phyloP scores from a whole-genome alignment of 352 stramenopile species.

The Pythium rishiriense region DNA sequence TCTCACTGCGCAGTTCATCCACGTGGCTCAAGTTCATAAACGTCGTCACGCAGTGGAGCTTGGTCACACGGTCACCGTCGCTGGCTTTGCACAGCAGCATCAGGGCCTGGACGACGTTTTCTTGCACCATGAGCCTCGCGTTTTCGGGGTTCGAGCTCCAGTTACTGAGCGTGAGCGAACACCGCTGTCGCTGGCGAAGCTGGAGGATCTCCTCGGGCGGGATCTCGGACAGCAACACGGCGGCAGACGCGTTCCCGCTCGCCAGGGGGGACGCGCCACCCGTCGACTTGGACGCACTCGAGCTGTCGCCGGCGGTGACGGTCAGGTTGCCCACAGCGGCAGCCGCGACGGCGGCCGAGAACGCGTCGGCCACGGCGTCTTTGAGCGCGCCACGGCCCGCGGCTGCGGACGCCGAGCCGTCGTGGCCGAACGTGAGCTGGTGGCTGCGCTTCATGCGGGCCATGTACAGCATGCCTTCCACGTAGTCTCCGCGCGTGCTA shows the following conservation, averaged over 20 bases:
- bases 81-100: slow-evolving; percentile 62
- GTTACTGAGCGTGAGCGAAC: slow-evolving; percentile 83
- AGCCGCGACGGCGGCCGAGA: slow-evolving; percentile 28
- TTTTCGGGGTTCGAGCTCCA: slow-evolving; percentile 89
- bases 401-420: slow-evolving; percentile 22
- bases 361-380: slow-evolving; percentile 52
- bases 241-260: not conserved
- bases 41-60: slow-evolving; percentile 75
- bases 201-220: slow-evolving; percentile 34
- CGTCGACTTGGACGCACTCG: not conserved
- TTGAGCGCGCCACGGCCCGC: slow-evolving; percentile 38
- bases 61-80: slow-evolving; percentile 61
- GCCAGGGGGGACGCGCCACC: not conserved
- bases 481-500: slow-evolving; percentile 75
- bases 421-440: slow-evolving; percentile 41
- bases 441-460: slow-evolving; percentile 81
- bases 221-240: slow-evolving; percentile 17
- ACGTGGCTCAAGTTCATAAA: slow-evolving; percentile 87
- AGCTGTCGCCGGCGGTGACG: slow-evolving; percentile 7
- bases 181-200: slow-evolving; percentile 57
- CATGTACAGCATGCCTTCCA: slow-evolving; percentile 88
- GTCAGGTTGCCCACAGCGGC: slow-evolving; percentile 19
- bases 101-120: slow-evolving; percentile 86
- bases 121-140: slow-evolving; percentile 81
- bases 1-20: slow-evolving; percentile 49